A percentile compares a stretch with the other conserved stretches of the same genome.
These are phyloP conservation scores for Pleurotus djamor DNA, from an alignment of 768 basidiomycete genomes.

Conservation along the genomic window DNA sequence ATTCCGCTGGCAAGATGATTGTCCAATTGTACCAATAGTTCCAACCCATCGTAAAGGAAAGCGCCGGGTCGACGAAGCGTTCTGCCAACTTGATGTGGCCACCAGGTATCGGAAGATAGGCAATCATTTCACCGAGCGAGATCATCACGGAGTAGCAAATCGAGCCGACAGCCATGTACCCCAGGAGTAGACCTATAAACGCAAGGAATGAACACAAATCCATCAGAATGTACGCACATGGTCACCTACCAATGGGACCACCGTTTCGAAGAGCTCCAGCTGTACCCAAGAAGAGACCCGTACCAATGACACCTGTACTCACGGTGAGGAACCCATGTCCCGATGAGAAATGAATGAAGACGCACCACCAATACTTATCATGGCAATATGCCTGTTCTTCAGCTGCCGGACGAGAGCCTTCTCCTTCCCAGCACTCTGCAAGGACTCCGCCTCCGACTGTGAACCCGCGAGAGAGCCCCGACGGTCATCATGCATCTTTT, in stretches of 20 bases:
- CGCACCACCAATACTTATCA: slow-evolving; percentile 58
- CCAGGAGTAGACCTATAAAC: slow-evolving; percentile 58
- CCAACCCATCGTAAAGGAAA: slow-evolving; percentile 32
- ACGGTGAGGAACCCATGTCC: neutral
- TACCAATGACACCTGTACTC: slow-evolving; percentile 14
- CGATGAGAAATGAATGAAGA: neutral
- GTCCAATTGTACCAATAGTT: slow-evolving; percentile 63
- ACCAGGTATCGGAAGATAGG: slow-evolving; percentile 76
- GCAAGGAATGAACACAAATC: neutral
- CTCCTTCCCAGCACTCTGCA: slow-evolving; percentile 7
- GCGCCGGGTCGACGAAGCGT: slow-evolving; percentile 76
- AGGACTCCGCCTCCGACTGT: slow-evolving; percentile 19
- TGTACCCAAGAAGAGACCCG: slow-evolving; percentile 71
- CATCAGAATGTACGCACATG: neutral
- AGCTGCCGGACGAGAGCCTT: slow-evolving; percentile 53
- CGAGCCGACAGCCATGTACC: slow-evolving; percentile 62
- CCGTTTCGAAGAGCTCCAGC: slow-evolving; percentile 45
- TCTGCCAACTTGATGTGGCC: slow-evolving; percentile 81
- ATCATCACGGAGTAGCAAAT: slow-evolving; percentile 73
- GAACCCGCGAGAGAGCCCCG: slow-evolving; percentile 2
- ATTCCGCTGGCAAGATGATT: slow-evolving; percentile 69
- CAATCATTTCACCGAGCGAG: slow-evolving; percentile 65
- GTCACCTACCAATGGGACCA: slow-evolving; percentile 61
- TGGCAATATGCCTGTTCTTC: slow-evolving; percentile 78
- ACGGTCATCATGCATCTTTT: neutral